Conservation (phyloP, 257 asterid genomes). For the Oldenlandia corymbosa region DNA sequence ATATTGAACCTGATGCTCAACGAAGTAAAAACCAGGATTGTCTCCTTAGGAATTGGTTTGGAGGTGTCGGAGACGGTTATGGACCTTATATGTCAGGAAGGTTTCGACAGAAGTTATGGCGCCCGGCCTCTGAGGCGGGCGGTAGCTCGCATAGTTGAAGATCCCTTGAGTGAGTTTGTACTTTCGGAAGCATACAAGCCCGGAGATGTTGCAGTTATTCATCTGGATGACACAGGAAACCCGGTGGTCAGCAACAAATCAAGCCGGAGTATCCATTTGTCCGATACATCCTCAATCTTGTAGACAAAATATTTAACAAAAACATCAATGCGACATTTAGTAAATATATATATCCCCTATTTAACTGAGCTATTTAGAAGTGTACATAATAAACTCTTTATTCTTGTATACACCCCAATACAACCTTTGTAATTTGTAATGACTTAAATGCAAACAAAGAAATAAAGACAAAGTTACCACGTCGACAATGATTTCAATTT, state of each 20-base stretch:
- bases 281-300: slow-evolving; percentile 25
- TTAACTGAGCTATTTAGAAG: not conserved
- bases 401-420: not conserved
- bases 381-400: slow-evolving; percentile 12
- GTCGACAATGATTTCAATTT: too few species aligned
- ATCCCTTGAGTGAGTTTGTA: slow-evolving; percentile 74
- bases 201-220: slow-evolving; percentile 66
- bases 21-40: slow-evolving; percentile 73
- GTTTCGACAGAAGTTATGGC: slow-evolving; percentile 85
- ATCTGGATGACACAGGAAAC: slow-evolving; percentile 72
- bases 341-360: not conserved
- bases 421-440: slow-evolving; percentile 9
- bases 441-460: slow-evolving; percentile 6
- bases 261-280: slow-evolving; percentile 38
- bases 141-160: slow-evolving; percentile 67
- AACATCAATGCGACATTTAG: not conserved
- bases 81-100: slow-evolving; percentile 78
- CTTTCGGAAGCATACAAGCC: slow-evolving; percentile 60
- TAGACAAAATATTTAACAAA: not conserved
- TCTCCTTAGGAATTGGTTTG: slow-evolving; percentile 53
- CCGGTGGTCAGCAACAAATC: slow-evolving; percentile 58
- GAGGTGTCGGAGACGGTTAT: slow-evolving; percentile 76
- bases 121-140: slow-evolving; percentile 95
- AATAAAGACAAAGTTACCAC: not conserved
- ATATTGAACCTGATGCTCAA: slow-evolving; percentile 73